These are phyloP conservation scores for Monilinia laxa DNA, from an alignment of 2,329 filamentous ascomycete genomes.

Conservation along the genomic window DNA sequence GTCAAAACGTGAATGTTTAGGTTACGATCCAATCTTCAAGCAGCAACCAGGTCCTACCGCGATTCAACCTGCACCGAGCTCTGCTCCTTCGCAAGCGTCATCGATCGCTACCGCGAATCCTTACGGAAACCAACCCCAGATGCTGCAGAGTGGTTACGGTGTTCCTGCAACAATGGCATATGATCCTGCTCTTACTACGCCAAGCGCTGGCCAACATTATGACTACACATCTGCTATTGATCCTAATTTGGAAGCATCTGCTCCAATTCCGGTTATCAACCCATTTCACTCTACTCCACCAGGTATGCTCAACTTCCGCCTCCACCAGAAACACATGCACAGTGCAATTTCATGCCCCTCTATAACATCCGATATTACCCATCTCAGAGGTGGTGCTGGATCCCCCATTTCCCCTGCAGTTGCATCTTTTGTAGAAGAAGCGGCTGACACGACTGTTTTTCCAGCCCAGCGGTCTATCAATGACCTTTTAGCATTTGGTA, in stretches of 20 bases:
- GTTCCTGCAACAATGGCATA: slow-evolving; percentile 11
- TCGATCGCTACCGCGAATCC: slow-evolving; percentile 42
- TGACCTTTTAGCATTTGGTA: slow-evolving; percentile 66
- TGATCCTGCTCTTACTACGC: slow-evolving; percentile 39
- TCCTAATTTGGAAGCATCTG: slow-evolving; percentile 51
- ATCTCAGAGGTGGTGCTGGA: slow-evolving; percentile 53
- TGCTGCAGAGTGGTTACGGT: slow-evolving; percentile 42
- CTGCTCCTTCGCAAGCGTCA: slow-evolving; percentile 35
- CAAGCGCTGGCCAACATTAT: slow-evolving; percentile 49
- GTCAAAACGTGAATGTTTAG: slow-evolving; percentile 81
- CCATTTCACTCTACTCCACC: slow-evolving; percentile 32
- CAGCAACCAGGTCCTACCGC: slow-evolving; percentile 64
- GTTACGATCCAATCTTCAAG: slow-evolving; percentile 87
- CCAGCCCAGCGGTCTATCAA: slow-evolving; percentile 68
- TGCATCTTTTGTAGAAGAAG: slow-evolving; percentile 38
- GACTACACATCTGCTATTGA: slow-evolving; percentile 49
- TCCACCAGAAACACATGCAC: slow-evolving; percentile 39
- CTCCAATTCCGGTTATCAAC: slow-evolving; percentile 35
- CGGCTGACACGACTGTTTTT: slow-evolving; percentile 47
- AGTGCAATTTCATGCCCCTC: slow-evolving; percentile 42
- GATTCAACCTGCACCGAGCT: slow-evolving; percentile 67
- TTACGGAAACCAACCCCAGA: slow-evolving; percentile 49
- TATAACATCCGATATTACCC: slow-evolving; percentile 44
- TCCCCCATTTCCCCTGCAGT: slow-evolving; percentile 41
- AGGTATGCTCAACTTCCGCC: slow-evolving; percentile 37